Conservation (phyloP, 257 asterid species). For the Capsicum pubescens region DNA sequence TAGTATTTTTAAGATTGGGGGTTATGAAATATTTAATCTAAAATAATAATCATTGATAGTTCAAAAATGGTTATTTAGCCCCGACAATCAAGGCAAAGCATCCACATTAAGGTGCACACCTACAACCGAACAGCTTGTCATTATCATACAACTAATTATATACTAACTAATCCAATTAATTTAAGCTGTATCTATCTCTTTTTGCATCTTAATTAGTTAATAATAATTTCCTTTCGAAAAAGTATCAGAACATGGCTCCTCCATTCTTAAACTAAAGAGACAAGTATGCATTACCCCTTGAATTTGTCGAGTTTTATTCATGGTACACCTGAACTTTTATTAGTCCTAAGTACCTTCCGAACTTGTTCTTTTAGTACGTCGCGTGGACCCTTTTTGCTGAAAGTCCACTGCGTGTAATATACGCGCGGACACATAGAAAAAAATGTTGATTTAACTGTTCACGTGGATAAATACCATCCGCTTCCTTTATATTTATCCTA, state of each 20-base stretch:
- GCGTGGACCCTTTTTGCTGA: too few species aligned
- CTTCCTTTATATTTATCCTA: too few species aligned
- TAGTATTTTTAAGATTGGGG: not conserved
- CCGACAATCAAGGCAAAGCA: slow-evolving; percentile 63
- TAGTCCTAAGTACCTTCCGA: too few species aligned
- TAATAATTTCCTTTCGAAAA: slow-evolving; percentile 18
- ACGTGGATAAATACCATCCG: too few species aligned
- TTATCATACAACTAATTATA: slow-evolving; percentile 16
- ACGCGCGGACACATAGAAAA: too few species aligned
- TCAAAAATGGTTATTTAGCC: slow-evolving; percentile 38
- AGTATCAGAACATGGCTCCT: slow-evolving; percentile 31
- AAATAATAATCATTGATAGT: not conserved
- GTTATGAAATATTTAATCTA: not conserved
- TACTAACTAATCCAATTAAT: slow-evolving; percentile 16
- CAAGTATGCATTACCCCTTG: too few species aligned
- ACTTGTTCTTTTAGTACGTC: too few species aligned
- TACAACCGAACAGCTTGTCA: slow-evolving; percentile 60
- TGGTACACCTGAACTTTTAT: too few species aligned
- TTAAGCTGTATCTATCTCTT: not conserved
- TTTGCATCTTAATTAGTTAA: not conserved
- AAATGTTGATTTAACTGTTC: too few species aligned
- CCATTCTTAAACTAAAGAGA: not conserved
- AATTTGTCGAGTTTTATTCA: too few species aligned
- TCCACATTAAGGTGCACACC: slow-evolving; percentile 49
- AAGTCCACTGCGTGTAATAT: too few species aligned